Base-by-base conservation (phyloP, 805 yeast species). In the Cyberlindnera mycetangii region DNA sequence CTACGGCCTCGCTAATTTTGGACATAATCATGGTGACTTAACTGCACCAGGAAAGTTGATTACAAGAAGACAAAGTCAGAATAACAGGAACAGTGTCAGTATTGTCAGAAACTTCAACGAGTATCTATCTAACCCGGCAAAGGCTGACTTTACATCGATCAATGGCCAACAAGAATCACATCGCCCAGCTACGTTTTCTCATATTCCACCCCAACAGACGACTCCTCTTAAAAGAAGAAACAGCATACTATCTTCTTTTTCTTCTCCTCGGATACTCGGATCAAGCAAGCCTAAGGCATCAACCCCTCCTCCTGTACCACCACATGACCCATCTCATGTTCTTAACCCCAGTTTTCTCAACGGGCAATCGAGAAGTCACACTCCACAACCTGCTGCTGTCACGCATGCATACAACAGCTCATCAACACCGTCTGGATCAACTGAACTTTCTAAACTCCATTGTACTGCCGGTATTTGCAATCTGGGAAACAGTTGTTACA, bases 401-500 rank as follows among this genome's bases (percentile, higher is more conserved):
- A 14, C 24, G 3, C 32, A 25, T 5, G 27, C 36, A 10, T 30
- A 22, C 15, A 31, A 19, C 30, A 20, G 28, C 11, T 32, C 15
- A 17, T 32, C 32, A n/a, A n/a, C n/a, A 3, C 31, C 41, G 3
- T 7, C 32, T 3, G 36, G 22, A 12, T n/a, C 30, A 10, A 19
- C 22, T 4, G 52, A 46, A 7, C 16, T 34, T 34, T 39, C 37
- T 28, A 44, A 40, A 37, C 44, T 45, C 24, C 58, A 51, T 45
- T 74, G 81, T 41, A 69, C 79, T 16, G 80, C 89, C 0, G 97
- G 98, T 0, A 69, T 90, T 6, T 70, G 73, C 12, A 90, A 90
- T 60, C 68, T 90, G 49, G 96, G 97, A 2, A 92, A 92, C 57
- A 85, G 96, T 0, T 90, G 97, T 62, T 90, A 90, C 64, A 85